Evolutionary conservation across 805 yeast species (phyloP), one percentile per base, ranked within the genome.

Genomic region (Cyberlindnera veronae): DNA sequence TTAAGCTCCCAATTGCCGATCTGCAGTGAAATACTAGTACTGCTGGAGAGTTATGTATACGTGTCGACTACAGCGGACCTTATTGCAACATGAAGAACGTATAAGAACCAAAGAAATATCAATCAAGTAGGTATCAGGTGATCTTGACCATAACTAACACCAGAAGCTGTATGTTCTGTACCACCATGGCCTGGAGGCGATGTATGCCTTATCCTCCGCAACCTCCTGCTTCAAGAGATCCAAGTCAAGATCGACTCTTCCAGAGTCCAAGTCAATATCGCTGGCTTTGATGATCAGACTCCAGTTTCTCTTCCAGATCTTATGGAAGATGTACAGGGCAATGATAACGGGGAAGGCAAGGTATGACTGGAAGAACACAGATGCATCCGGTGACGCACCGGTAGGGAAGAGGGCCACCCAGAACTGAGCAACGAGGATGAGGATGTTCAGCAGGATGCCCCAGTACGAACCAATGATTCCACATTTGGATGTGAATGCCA

Each of bases 391-490:
- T 14, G 22, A 41, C 1, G 33, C 57, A 11, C 77, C 61, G 19
- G 61, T 28, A 38, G 55, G 54, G 44, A 44, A 50, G 14, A 24
- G 13, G 13, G 28, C 28, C 11, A 24, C 28, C 28, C 28, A 24
- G 28, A 24, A 24, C 12, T 84, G 89, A 24, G 88, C 85, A 42
- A 76, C 66, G 43, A 87, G 67, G 47, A 86, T 78, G 46, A 82
- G 62, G 29, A 72, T 30, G 59, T 79, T 79, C 50, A 88, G 62
- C 23, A 64, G 43, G 17, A 75, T 58, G 42, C 93, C 93, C 56
- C 72, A 71, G 48, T 59, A 61, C 1, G 95, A 80, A 38, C 93
- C 93, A 46, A 56, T 62, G 23, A 78, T 58, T 52, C 95, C 95
- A 32, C 74, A 67, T 45, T 79, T 84, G 11, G 95, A 72, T 30